Conservation (phyloP, 2,329 filamentous ascomycete genomes). For the Lachnellula subtilissima region DNA sequence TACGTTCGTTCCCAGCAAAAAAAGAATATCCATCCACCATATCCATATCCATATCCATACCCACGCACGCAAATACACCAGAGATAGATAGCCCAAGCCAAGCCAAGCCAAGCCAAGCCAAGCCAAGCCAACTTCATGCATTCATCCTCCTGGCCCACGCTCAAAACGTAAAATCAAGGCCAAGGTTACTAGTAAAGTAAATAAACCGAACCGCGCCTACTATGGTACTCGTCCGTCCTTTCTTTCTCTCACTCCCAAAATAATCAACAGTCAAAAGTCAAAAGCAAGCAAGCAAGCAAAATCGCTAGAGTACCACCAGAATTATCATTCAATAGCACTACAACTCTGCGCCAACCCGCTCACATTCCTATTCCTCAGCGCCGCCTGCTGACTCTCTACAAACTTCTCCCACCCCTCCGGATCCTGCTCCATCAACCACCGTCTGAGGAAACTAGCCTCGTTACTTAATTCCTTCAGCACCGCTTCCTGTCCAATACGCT, state of each 20-base stretch:
- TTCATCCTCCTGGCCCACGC: too few species aligned
- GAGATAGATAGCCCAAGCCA: too few species aligned
- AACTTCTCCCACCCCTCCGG: conserved; percentile 62
- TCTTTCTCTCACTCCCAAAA: neutral
- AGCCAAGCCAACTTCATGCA: too few species aligned
- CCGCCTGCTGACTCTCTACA: conserved; percentile 51
- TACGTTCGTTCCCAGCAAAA: too few species aligned
- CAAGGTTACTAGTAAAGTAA: neutral
- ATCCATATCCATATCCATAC: too few species aligned
- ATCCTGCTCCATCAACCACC: conserved; percentile 53
- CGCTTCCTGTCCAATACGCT: conserved; percentile 48
- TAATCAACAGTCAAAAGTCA: neutral
- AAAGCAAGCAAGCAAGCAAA: neutral
- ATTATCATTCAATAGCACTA: conserved; percentile 9
- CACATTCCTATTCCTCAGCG: conserved; percentile 22
- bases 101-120: too few species aligned
- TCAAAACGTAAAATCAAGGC: too few species aligned
- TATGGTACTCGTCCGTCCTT: neutral
- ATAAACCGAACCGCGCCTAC: neutral
- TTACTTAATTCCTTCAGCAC: conserved; percentile 55
- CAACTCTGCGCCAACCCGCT: conserved; percentile 5
- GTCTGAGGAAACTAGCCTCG: conserved; percentile 37
- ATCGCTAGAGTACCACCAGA: neutral
- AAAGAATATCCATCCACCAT: too few species aligned
- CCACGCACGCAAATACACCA: too few species aligned